Base-by-base conservation (phyloP, 2,329 filamentous ascomycete species). In the Hymenoscyphus repandus region DNA sequence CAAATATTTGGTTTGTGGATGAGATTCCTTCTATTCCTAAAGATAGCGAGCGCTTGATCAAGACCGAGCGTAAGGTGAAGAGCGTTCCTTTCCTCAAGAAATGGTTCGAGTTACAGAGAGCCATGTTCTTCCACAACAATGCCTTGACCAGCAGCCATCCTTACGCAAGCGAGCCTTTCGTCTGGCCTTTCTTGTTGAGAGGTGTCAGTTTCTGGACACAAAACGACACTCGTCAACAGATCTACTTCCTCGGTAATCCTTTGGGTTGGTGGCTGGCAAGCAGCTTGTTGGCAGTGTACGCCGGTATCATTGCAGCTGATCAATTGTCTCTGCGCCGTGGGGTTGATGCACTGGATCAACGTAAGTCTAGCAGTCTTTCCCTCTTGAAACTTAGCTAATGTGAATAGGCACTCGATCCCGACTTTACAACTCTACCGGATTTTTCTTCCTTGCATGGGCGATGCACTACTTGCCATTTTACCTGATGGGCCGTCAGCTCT, bases 61-160 rank as follows among this genome's bases (percentile, higher is more conserved):
- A 87, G 74, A 79, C 88, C 55, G 79, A 85, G 63, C 85, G 83
- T 62, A 79, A 92, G 72, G 79, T 92, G 66, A 96, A 95, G 76
- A 77, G 77, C 17, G 69, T 97, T 64, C 85, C 91, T 15, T 99
- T 99, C 79, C 73, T 96, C 59, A 82, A 80, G 65, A 99, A 99
- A 75, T 99, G 92, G 78, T 82, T 96, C 58, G 93, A 99, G 75
- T 79, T 99, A 52, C 93, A 99, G 72, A 83, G 92, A 45, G 90
- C 91, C 63, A 99, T 99, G 91, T 99, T 99, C 79, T 92, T 88
- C 79, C 93, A 99, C 78, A 99, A 99, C 79, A 97, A 91, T 70
- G 92, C 95, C 64, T 76, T 99, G 66, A 99, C 93, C 40, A 95
- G 90, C 74, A 95, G 89, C 67, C 93, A 99, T 69, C 93, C 93